Conservation (phyloP, 805 yeast genomes). For the Starmerella gropengiesseri region DNA sequence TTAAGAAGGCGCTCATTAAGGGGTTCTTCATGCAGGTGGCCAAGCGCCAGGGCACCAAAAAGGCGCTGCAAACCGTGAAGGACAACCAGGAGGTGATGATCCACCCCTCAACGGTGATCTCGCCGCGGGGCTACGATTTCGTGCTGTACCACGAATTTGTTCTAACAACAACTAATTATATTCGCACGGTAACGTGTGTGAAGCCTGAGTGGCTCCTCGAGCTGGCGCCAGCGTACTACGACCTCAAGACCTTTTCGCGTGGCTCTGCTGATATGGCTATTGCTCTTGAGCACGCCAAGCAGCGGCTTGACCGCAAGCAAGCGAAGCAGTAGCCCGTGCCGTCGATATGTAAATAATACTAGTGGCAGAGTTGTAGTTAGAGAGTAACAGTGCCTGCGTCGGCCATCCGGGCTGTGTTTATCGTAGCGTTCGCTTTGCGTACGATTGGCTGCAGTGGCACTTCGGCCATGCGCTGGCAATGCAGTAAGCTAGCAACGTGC, state of each 20-base stretch:
- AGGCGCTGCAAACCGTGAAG: conserved; percentile 78
- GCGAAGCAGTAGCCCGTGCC: background rate
- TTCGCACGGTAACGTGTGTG: conserved; percentile 83
- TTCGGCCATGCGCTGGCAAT: too few relatives aligned
- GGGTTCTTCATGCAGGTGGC: conserved; percentile 99
- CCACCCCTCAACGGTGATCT: conserved; percentile 78
- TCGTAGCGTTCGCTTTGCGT: too few relatives aligned
- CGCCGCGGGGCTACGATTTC: conserved; percentile 86
- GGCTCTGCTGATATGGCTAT: conserved; percentile 67
- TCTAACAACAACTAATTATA: conserved; percentile 82
- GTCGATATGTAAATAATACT: too few relatives aligned
- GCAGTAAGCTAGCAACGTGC: background rate
- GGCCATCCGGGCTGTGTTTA: too few relatives aligned
- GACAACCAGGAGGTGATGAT: conserved; percentile 92
- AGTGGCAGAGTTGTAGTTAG: too few relatives aligned
- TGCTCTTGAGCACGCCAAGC: conserved; percentile 50
- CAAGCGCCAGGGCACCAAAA: conserved; percentile 58
- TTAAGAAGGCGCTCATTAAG: conserved; percentile 75
- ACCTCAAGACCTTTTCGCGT: conserved; percentile 48
- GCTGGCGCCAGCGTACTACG: conserved; percentile 62
- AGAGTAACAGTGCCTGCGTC: too few relatives aligned
- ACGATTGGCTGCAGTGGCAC: too few relatives aligned
- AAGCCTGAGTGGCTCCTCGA: conserved; percentile 89
- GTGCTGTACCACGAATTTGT: conserved; percentile 92
- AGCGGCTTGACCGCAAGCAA: conserved; percentile 18